Conservation (phyloP, 2,329 filamentous ascomycete species). For the Ilyonectria mors-panacis region DNA sequence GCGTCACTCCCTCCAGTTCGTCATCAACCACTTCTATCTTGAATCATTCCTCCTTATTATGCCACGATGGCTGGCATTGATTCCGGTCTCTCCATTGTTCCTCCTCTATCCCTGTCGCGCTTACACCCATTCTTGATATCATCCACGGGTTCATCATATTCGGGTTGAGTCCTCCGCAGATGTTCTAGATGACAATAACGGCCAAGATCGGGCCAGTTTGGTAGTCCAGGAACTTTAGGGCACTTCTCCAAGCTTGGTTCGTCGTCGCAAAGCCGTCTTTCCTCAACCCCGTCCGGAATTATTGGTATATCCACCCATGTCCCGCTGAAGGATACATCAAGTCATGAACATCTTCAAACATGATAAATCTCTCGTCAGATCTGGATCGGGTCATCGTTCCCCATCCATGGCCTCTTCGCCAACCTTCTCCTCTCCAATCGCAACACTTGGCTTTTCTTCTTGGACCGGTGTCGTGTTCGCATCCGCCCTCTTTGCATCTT, state of each 20-base stretch:
- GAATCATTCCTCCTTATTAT: conserved; percentile 11
- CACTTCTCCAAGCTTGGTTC: conserved; percentile 22
- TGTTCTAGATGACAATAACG: background rate
- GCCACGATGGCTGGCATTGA: conserved; percentile 10
- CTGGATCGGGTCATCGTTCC: conserved; percentile 46
- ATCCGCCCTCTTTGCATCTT: conserved; percentile 62
- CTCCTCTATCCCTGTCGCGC: background rate
- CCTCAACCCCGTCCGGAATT: conserved; percentile 35
- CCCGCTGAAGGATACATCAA: conserved; percentile 43
- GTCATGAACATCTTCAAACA: conserved; percentile 47
- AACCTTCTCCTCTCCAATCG: conserved; percentile 34
- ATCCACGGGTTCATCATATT: conserved; percentile 1
- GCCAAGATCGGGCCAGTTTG: background rate
- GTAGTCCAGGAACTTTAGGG: conserved; percentile 12
- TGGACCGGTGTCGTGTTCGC: conserved; percentile 54
- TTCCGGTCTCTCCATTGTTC: conserved; percentile 2
- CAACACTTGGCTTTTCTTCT: conserved; percentile 52
- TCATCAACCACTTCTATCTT: conserved; percentile 22
- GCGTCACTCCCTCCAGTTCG: conserved; percentile 1
- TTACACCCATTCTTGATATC: conserved; percentile 9
- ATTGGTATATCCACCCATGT: conserved; percentile 45
- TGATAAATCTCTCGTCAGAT: conserved; percentile 44
- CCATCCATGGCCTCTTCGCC: conserved; percentile 40
- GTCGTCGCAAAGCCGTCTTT: conserved; percentile 26
- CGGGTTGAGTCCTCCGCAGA: background rate